These are phyloP conservation scores for Microcyclospora tardicrescens DNA, from an alignment of 2,329 filamentous ascomycete species.

Conservation along the genomic window DNA sequence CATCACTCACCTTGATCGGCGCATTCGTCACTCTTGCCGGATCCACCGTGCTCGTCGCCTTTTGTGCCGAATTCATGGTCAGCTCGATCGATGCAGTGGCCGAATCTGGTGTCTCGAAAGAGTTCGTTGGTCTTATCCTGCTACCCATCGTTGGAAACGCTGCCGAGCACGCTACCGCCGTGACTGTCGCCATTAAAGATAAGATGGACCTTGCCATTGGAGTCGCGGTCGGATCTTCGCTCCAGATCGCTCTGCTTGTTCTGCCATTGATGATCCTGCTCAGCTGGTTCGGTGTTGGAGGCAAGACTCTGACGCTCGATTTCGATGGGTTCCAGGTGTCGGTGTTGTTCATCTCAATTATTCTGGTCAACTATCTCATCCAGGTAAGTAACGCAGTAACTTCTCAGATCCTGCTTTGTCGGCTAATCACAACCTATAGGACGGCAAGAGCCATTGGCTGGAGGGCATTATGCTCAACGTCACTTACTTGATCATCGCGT, in stretches of 20 bases:
- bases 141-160: conserved; percentile 55
- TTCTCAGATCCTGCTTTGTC: too few relatives aligned
- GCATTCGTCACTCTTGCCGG: conserved; percentile 57
- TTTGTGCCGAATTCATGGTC: conserved; percentile 59
- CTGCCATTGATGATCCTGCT: conserved; percentile 48
- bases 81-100: conserved; percentile 45
- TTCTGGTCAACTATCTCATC: conserved; percentile 50
- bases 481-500: conserved; percentile 49
- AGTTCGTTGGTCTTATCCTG: conserved; percentile 51
- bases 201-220: conserved; percentile 58
- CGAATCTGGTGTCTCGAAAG: conserved; percentile 37
- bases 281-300: conserved; percentile 44
- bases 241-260: conserved; percentile 53
- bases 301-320: conserved; percentile 53
- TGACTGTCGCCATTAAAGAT: conserved; percentile 49
- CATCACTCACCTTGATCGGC: conserved; percentile 58
- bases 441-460: conserved; percentile 37
- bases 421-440: conserved; percentile 14
- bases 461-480: conserved; percentile 49
- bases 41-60: conserved; percentile 67
- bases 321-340: conserved; percentile 83
- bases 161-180: conserved; percentile 52
- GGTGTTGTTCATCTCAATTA: conserved; percentile 43
- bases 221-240: conserved; percentile 51
- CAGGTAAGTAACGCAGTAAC: conserved; percentile 40